phyloP scores from a whole-genome alignment of 2,329 filamentous ascomycete genomes.

The Ceratocystiopsis sp. region DNA sequence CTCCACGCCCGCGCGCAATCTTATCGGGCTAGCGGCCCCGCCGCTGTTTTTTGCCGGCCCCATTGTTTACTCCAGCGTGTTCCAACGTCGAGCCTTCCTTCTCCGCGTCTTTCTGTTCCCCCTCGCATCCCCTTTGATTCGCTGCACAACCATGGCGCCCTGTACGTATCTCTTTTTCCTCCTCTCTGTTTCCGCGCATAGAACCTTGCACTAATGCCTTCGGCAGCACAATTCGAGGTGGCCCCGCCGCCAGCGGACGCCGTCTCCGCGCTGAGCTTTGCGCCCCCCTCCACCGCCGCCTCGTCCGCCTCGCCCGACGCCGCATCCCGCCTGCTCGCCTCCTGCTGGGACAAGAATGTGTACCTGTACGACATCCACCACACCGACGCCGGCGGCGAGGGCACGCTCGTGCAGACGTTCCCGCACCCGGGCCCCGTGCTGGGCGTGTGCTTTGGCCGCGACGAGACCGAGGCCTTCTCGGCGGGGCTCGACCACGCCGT shows the following conservation, averaged over 20 bases:
- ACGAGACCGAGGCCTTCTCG: conserved; percentile 69
- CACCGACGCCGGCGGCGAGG: conserved; percentile 36
- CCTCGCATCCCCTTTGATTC: neutral
- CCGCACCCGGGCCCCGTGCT: conserved; percentile 75
- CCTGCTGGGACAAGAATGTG: conserved; percentile 86
- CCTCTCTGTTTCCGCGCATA: neutral
- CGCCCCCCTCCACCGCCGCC: conserved; percentile 27
- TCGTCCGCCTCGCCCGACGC: conserved; percentile 44
- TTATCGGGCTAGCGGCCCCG: conserved; percentile 8
- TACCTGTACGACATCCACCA: conserved; percentile 67
- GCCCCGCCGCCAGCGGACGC: conserved; percentile 69
- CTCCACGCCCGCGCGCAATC: conserved; percentile 1
- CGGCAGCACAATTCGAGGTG: conserved; percentile 44
- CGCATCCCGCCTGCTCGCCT: conserved; percentile 64
- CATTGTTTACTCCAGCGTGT: conserved; percentile 6
- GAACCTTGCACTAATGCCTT: neutral
- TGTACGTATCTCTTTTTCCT: neutral
- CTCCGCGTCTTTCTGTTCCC: neutral
- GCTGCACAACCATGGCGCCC: conserved; percentile 6
- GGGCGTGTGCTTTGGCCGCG: conserved; percentile 77
- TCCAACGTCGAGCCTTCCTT: neutral
- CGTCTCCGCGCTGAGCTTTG: conserved; percentile 75
- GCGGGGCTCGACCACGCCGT: conserved; percentile 81
- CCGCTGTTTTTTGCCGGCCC: conserved; percentile 1
- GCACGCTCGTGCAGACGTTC: conserved; percentile 52